Evolutionary conservation across 2,329 filamentous ascomycete genomes (phyloP).

Genomic region (Boeremia lycopersici): DNA sequence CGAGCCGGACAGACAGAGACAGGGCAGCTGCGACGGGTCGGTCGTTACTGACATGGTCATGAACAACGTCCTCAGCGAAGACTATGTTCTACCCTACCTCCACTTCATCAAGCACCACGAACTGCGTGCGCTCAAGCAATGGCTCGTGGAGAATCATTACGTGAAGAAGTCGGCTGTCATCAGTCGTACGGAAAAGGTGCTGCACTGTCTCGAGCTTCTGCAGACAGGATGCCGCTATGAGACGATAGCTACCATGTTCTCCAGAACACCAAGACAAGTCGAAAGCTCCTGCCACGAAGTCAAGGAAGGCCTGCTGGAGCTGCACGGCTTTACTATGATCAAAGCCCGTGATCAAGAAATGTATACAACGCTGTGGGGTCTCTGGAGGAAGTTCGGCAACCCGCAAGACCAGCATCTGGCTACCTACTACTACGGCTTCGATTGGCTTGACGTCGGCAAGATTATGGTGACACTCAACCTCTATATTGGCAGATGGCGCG

Average conservation of each 20-base stretch:
- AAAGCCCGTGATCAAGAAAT: slow-evolving; percentile 9
- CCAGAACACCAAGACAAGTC: slow-evolving; percentile 34
- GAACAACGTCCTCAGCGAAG: slow-evolving; percentile 21
- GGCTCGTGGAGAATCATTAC: slow-evolving; percentile 21
- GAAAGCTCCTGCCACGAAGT: slow-evolving; percentile 31
- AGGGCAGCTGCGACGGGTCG: slow-evolving; percentile 28
- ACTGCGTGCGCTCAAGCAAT: slow-evolving; percentile 27
- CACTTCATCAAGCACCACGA: slow-evolving; percentile 36
- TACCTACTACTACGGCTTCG: slow-evolving; percentile 32
- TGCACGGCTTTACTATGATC: slow-evolving; percentile 32
- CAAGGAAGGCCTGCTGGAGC: slow-evolving; percentile 30
- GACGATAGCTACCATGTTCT: slow-evolving; percentile 36
- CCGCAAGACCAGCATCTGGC: slow-evolving; percentile 7
- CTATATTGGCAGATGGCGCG: slow-evolving; percentile 38
- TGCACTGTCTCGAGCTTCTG: slow-evolving; percentile 35
- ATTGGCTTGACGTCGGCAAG: slow-evolving; percentile 24
- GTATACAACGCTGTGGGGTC: slow-evolving; percentile 28
- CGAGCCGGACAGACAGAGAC: slow-evolving; percentile 23
- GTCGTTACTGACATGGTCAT: slow-evolving; percentile 28
- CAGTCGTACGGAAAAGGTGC: slow-evolving; percentile 34
- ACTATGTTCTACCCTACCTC: slow-evolving; percentile 27
- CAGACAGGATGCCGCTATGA: slow-evolving; percentile 37
- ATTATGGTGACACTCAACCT: slow-evolving; percentile 37
- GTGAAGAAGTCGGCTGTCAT: slow-evolving; percentile 24
- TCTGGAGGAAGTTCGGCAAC: slow-evolving; percentile 22